Base-by-base conservation (phyloP, 1,284 basidiomycete species). In the Rhodotorula glutinis region DNA sequence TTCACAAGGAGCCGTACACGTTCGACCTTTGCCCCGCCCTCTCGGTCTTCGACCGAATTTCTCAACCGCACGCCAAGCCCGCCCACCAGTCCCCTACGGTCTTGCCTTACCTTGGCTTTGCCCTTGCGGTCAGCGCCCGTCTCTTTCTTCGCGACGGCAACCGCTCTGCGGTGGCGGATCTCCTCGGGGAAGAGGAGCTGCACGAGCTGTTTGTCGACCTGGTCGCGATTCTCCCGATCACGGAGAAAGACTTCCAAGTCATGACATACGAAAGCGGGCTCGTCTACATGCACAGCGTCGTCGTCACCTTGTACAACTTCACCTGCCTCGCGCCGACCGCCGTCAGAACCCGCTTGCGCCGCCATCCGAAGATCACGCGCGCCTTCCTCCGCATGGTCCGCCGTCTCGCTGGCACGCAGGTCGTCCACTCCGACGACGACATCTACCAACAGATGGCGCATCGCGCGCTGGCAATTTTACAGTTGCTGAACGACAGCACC, bases 251-350 rank as follows among this genome's bases (percentile, higher is more conserved):
- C 78, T 91, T 91, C 75, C 83, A 86, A 69, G 79, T 91, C 68
- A 80, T 88, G 70, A 86, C 88, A 58, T 78, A 80, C 44, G 82
- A 84, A 67, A 75, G 82, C 27, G 90, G 90, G 84, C 79, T 94
- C 53, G 85, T 86, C 51, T 90, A 91, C 78, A 80, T 89, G 70
- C 91, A 95, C 80, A 87, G 89, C 67, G 80, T 85, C 53, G 83
- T 89, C 27, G 85, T 94, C 82, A 85, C 85, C 23, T 83, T 96
- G 49, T 97, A 96, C 81, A 88, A 88, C 44, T 81, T 98, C 66
- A 86, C 88, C 13, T 97, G 93, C 82, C 82, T 95, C 56, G 85
- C 92, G 8, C 84, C 91, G 1, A 86, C 87, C 2, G 79, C 82
- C 41, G 77, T 92, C 65, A 92, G 95, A 79, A 79, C 82, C 62